phyloP scores from a whole-genome alignment of 192 early-diverging fungal species.

The Paraglomus occultum region DNA sequence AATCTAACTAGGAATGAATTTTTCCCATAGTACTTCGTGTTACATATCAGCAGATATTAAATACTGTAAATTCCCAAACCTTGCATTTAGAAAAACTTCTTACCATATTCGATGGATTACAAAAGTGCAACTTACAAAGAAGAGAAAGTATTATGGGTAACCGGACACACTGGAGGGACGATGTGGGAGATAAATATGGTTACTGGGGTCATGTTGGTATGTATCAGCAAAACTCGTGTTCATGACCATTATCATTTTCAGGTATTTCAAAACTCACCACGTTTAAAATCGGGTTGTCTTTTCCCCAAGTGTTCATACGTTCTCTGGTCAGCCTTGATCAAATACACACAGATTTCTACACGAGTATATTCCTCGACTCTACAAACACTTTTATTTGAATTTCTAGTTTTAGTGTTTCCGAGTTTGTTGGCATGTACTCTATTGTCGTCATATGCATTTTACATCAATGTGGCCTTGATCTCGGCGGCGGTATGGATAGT shows the following conservation, averaged over 20 bases:
- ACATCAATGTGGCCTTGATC: conserved; percentile 10
- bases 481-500: not conserved
- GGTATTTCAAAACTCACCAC: no score
- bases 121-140: conserved; percentile 42
- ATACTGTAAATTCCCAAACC: no score
- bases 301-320: conserved; percentile 14
- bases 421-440: conserved; percentile 20
- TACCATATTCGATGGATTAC: not conserved
- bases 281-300: not conserved
- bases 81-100: no score
- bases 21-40: no score
- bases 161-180: conserved; percentile 51
- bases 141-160: conserved; percentile 57
- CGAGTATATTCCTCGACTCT: not conserved
- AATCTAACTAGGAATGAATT: no score
- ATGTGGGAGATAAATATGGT: conserved; percentile 46
- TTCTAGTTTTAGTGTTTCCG: conserved; percentile 18
- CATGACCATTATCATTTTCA: no score
- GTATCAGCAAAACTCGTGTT: not conserved
- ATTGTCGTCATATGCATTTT: conserved; percentile 25
- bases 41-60: no score
- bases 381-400: conserved; percentile 23
- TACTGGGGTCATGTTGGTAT: conserved; percentile 43
- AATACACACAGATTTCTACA: conserved; percentile 5
- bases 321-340: conserved; percentile 22